These are phyloP conservation scores for Teunomyces panamensis DNA, from an alignment of 805 yeast species.

Conservation along the genomic window DNA sequence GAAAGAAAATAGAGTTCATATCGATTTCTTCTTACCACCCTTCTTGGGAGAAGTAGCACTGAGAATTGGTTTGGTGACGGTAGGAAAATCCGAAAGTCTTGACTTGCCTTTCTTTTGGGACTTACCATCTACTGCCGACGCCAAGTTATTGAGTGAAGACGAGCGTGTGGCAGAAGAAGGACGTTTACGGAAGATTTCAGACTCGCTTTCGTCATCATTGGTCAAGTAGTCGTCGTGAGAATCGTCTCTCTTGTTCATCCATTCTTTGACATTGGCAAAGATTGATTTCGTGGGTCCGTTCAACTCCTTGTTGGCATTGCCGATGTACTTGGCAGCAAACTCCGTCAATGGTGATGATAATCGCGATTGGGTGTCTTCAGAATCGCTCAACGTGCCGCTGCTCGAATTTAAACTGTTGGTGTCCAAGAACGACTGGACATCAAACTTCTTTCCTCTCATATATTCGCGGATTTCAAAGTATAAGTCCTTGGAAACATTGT, in stretches of 20 bases:
- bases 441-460: slow-evolving; percentile 47
- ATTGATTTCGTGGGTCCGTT: slow-evolving; percentile 29
- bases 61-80: slow-evolving; percentile 2
- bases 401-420: slow-evolving; percentile 11
- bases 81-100: background rate
- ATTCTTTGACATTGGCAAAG: slow-evolving; percentile 40
- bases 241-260: slow-evolving; percentile 36
- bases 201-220: slow-evolving; percentile 16
- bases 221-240: slow-evolving; percentile 28
- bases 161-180: background rate
- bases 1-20: background rate
- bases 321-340: slow-evolving; percentile 62
- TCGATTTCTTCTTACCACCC: background rate
- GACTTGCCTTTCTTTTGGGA: background rate
- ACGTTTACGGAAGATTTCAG: slow-evolving; percentile 1
- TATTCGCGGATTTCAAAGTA: slow-evolving; percentile 83
- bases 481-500: slow-evolving; percentile 74
- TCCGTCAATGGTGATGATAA: slow-evolving; percentile 58
- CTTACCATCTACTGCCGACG: background rate
- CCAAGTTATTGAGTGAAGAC: slow-evolving; percentile 1
- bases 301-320: slow-evolving; percentile 46
- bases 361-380: slow-evolving; percentile 26
- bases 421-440: slow-evolving; percentile 25
- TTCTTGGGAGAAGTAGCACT: background rate
- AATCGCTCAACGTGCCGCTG: slow-evolving; percentile 20